Base-by-base conservation (phyloP, 768 basidiomycete species). In the Tricholomella constricta region DNA sequence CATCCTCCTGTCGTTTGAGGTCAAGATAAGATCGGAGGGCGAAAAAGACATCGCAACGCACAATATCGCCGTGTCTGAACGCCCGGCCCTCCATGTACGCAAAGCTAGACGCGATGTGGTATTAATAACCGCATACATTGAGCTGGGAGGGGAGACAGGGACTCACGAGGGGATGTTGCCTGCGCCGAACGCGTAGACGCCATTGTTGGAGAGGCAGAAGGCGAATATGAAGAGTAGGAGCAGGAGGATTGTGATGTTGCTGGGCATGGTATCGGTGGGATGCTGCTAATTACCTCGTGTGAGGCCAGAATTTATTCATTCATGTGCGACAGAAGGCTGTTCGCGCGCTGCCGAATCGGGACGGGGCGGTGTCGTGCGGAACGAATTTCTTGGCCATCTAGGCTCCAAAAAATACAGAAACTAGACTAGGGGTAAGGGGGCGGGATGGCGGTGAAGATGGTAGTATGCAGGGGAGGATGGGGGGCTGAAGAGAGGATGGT, bases 51-150 rank as follows among this genome's bases (percentile, higher is more conserved):
- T 31, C 2, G 19, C 15, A 17, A 60, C 74, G 76, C 80, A 82
- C 82, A 44, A 97, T 94, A 69, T 97, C 93, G 37, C 94, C 94
- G 65, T 97, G 94, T 42, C 92, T 75, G 71, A 90, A 91, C 1
- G 89, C 89, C 58, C 79, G 84, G 34, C 89, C 91, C 67, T 95
- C 93, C 70, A 95, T 81, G 67, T 88, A 95, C 6, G 90, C 86
- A 65, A 85, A 91, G 19, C 89, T 88, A 55, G 8, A 36, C 9
- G 34, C 26, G 20, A 20, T 25, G 9, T 25, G 6, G 3, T 11
- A 6, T 17, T 17, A 6, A 38, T 11, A 7, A 19, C 17, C 51
- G 46, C 56, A 38, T 56, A 64, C 61, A 45, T 36, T 29, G 43
- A 34, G 25, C 32, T 57, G 47, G 51, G 44, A 37, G 53, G 46